A percentile compares a stretch with the other conserved stretches of the same genome.
Conservation (phyloP, 441 rosid species). For the Erysimum cheiri region DNA sequence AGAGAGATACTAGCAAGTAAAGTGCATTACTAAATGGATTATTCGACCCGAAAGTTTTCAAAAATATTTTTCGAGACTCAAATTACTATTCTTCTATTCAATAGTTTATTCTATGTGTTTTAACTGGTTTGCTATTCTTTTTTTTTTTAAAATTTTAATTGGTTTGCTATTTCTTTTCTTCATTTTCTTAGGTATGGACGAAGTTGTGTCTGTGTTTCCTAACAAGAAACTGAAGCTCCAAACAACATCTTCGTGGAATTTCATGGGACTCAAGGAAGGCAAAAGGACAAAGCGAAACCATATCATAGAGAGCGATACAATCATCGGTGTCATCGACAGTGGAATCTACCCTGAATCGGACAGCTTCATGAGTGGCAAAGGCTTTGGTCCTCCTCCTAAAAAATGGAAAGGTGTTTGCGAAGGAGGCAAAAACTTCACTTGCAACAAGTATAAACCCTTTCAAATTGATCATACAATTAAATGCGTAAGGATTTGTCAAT, state of each 20-base stretch:
- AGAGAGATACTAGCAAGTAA: slow-evolving; percentile 42
- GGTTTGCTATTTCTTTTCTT: not conserved
- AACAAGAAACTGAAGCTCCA: slow-evolving; percentile 56
- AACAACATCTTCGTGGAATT: slow-evolving; percentile 75
- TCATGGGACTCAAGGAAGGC: slow-evolving; percentile 42
- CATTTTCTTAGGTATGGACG: slow-evolving; percentile 46
- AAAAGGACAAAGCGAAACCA: slow-evolving; percentile 31
- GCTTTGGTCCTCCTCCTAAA: slow-evolving; percentile 55
- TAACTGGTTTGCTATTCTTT: too few species aligned
- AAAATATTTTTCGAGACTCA: not conserved
- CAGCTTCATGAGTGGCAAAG: slow-evolving; percentile 53
- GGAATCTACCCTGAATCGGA: slow-evolving; percentile 66
- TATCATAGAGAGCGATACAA: slow-evolving; percentile 41
- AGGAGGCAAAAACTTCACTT: slow-evolving; percentile 53
- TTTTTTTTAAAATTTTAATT: too few species aligned
- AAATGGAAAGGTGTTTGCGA: slow-evolving; percentile 71
- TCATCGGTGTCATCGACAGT: slow-evolving; percentile 64
- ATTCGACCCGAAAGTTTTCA: not conserved
- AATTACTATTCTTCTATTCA: not conserved
- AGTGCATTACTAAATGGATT: not conserved
- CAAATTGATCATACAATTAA: not conserved
- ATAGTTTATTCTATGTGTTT: not conserved
- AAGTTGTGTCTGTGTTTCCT: slow-evolving; percentile 64
- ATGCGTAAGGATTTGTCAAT: not conserved
- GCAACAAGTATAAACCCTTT: slow-evolving; percentile 59